Evolutionary conservation across 345 rosid species (phyloP), one percentile per base, ranked within the genome.

Genomic region (Erysimum cheiranthoides): DNA sequence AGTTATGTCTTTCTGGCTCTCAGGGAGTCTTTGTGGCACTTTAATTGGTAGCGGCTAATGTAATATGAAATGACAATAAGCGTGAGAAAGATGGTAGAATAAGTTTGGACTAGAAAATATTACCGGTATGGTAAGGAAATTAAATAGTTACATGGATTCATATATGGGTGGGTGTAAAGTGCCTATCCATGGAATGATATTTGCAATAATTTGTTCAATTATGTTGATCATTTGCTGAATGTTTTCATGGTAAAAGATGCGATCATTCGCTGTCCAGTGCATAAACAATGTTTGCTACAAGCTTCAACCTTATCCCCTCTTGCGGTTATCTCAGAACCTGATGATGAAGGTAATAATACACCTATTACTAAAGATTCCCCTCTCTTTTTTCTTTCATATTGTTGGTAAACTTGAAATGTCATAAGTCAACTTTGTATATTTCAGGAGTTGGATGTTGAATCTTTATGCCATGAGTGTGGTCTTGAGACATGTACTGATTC

Each of bases 251-350:
- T 79, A 47, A 57, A 80, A 93, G 98, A 82, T 90, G 71, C 86
- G 90, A 58, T 85, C 80, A 10, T 65, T 88, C 11, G 90, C 88
- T 14, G 60, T 94, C 49, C 82, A 89, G 28, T 86, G 83, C 76
- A 84, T 94, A 69, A 89, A 94, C 74, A 85, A 67, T 79, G 85
- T 84, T 30, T 81, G 96, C 79, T 94, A 94, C 84, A 91, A 91
- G 86, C 96, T 91, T 81, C 97, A 94, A 75, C 98, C 98, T 1
- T 94, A 88, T 83, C 94, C 95, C 38, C 69, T 91, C 63, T 10
- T 56, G 1, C 87, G 71, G 30, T 59, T 93, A 65, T 91, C 98
- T 27, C 82, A 80, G 60, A 82, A 86, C 42, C 74, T 93, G 84
- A 79, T 78, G 82, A 88, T 94, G 97, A 82, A 84, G 93, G 97